A percentile compares a stretch with the other conserved stretches of the same genome.
These are phyloP conservation scores for Nigrospora oryzae DNA, from an alignment of 2,329 filamentous ascomycete species.

Conservation along the genomic window DNA sequence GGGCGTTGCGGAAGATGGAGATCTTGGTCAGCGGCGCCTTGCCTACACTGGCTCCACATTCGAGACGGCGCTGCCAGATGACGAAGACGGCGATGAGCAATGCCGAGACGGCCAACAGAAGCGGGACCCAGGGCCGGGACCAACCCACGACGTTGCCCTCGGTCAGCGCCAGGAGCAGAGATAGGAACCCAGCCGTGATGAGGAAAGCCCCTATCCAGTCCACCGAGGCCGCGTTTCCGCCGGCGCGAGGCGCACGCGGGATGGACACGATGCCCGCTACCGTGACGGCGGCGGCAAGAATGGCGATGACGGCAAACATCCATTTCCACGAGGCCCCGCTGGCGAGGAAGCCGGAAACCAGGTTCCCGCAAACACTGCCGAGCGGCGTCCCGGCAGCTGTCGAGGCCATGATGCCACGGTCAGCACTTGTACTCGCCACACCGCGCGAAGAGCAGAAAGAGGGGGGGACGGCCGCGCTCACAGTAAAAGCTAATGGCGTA, in stretches of 20 bases:
- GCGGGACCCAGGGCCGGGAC: slow-evolving; percentile 28
- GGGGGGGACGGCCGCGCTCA: too few species aligned
- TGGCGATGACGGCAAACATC: slow-evolving; percentile 31
- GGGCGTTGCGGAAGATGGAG: background rate
- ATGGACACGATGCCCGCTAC: slow-evolving; percentile 8
- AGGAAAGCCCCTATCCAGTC: slow-evolving; percentile 13
- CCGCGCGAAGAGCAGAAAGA: too few species aligned
- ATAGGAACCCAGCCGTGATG: slow-evolving; percentile 28
- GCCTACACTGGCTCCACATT: background rate
- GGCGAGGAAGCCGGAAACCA: slow-evolving; percentile 23
- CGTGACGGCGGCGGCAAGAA: slow-evolving; percentile 23
- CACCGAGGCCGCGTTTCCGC: background rate
- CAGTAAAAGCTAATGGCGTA: slow-evolving; percentile 24
- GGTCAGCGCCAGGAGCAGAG: slow-evolving; percentile 30
- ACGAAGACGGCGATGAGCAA: slow-evolving; percentile 26
- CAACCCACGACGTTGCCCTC: slow-evolving; percentile 35
- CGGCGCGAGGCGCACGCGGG: background rate
- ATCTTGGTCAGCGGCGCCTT: background rate
- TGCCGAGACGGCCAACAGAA: slow-evolving; percentile 26
- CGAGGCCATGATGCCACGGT: slow-evolving; percentile 7
- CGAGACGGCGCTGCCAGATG: slow-evolving; percentile 25
- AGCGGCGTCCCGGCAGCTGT: slow-evolving; percentile 1
- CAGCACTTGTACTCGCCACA: too few species aligned
- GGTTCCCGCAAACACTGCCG: background rate
- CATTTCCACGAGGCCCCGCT: slow-evolving; percentile 26